phyloP scores from a whole-genome alignment of 352 stramenopile species.

The Phytophthora brassicae region DNA sequence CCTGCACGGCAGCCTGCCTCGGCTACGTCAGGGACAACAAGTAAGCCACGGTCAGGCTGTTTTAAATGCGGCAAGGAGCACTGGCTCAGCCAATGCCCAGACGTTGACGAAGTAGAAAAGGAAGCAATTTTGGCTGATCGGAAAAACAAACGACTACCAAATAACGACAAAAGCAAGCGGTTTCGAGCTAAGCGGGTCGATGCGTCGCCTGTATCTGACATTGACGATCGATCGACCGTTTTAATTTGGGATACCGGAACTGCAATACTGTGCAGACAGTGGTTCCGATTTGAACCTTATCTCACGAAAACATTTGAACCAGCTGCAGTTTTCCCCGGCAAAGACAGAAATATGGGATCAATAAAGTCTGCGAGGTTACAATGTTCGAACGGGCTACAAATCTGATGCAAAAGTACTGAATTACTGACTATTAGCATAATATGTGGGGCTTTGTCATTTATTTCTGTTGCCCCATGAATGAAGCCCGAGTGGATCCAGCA shows the following conservation, averaged over 20 bases:
- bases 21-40: neutral
- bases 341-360: no score
- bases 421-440: no score
- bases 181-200: slow-evolving; percentile 4
- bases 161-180: neutral
- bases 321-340: no score
- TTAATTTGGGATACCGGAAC: no score
- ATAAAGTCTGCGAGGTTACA: no score
- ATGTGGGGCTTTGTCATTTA: no score
- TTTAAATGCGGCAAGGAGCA: slow-evolving; percentile 21
- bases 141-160: neutral
- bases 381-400: no score
- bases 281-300: slow-evolving; percentile 23
- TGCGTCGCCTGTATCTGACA: neutral
- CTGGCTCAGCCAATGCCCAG: slow-evolving; percentile 15
- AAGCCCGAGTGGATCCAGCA: no score
- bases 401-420: no score
- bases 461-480: no score
- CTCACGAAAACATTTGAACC: slow-evolving; percentile 4
- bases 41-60: slow-evolving; percentile 10
- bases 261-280: slow-evolving; percentile 16
- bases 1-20: no score
- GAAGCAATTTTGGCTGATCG: neutral
- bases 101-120: slow-evolving; percentile 9
- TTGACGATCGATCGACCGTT: neutral